Evolutionary conservation across 2,329 filamentous ascomycete species (phyloP).

Genomic region (Colletotrichum sp.): DNA sequence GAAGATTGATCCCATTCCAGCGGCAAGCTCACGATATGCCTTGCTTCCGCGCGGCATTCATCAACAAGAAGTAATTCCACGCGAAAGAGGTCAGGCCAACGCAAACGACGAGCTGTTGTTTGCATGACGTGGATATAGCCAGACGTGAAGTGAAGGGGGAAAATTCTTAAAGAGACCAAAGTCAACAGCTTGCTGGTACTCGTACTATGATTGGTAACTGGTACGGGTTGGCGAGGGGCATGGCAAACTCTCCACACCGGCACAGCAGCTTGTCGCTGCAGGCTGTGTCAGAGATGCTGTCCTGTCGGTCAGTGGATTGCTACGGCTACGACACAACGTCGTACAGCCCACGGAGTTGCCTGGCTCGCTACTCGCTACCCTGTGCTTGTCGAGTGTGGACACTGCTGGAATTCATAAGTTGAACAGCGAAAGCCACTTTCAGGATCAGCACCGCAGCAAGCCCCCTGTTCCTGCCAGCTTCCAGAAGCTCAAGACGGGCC

Average conservation of each 20-base stretch:
- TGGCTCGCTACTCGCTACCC: background rate
- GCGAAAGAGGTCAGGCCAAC: background rate
- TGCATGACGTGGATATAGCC: background rate
- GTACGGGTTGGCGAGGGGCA: background rate
- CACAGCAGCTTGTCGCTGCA: background rate
- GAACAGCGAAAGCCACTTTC: background rate
- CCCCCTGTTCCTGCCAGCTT: slow-evolving; percentile 10
- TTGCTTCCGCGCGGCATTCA: background rate
- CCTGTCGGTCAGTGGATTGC: background rate
- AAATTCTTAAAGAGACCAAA: background rate
- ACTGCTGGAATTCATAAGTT: background rate
- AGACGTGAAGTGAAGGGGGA: background rate
- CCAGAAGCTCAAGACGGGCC: slow-evolving; percentile 12
- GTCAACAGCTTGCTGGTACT: background rate
- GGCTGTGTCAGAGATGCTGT: background rate
- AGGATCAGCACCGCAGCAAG: background rate
- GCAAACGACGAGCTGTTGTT: background rate
- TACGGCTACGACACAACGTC: background rate
- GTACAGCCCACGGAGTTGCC: background rate
- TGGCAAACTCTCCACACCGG: background rate
- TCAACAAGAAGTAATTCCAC: background rate
- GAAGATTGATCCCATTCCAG: background rate
- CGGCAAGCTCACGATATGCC: background rate
- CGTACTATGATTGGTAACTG: background rate
- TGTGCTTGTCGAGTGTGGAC: background rate